phyloP scores from a whole-genome alignment of 208 protist genomes.

The Trypanosoma platydactyli region DNA sequence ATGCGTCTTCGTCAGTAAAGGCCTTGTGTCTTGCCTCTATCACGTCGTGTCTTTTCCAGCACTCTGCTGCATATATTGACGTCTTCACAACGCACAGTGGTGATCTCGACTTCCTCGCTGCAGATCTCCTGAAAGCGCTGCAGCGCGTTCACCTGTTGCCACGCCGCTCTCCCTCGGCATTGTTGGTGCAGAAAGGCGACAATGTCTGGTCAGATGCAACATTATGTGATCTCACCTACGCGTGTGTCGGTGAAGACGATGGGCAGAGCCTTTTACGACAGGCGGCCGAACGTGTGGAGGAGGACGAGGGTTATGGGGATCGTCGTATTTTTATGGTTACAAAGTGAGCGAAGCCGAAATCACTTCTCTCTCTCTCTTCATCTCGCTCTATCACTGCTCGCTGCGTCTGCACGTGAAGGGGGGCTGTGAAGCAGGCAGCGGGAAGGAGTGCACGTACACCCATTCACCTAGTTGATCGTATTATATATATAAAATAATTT shows the following conservation, averaged over 20 bases:
- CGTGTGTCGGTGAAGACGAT: conserved; percentile 64
- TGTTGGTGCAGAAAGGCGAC: conserved; percentile 1
- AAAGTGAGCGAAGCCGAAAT: neutral
- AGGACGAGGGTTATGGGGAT: conserved; percentile 42
- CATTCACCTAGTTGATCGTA: neutral
- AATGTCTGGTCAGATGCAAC: conserved; percentile 41
- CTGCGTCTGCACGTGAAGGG: neutral
- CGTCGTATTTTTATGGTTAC: conserved; percentile 37
- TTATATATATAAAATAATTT: neutral
- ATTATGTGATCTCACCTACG: conserved; percentile 76
- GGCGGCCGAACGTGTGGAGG: conserved; percentile 72
- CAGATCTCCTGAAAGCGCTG: conserved; percentile 60
- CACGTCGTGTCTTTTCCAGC: conserved; percentile 57
- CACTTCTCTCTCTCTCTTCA: too few species aligned
- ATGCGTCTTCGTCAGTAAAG: conserved; percentile 21
- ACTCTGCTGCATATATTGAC: conserved; percentile 50
- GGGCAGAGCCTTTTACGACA: conserved; percentile 73
- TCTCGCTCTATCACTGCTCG: neutral
- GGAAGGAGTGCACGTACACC: neutral
- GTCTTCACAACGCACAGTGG: conserved; percentile 76
- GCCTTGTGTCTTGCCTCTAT: conserved; percentile 55
- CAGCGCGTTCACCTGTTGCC: conserved; percentile 53
- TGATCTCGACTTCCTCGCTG: conserved; percentile 73
- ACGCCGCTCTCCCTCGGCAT: conserved; percentile 29
- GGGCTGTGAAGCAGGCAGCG: neutral